Evolutionary conservation across 768 basidiomycete genomes (phyloP).

Genomic region (Termitomyces sp.): DNA sequence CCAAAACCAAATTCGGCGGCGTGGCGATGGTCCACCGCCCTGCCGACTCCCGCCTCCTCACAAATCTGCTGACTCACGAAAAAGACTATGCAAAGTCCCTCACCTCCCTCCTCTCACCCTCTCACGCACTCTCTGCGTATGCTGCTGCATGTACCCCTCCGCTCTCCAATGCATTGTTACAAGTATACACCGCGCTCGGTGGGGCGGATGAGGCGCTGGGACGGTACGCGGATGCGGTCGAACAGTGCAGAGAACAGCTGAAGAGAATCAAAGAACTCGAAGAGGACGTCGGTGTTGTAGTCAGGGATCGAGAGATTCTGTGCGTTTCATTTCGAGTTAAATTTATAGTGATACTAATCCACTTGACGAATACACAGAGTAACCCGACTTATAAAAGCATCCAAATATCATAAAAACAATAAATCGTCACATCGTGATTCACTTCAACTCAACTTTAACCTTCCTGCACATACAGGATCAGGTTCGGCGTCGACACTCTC

Average conservation of each 20-base stretch:
- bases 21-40: constrained; percentile 15
- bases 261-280: constrained; percentile 60
- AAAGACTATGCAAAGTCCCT: constrained; percentile 70
- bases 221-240: constrained; percentile 55
- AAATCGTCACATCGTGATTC: constrained; percentile 32
- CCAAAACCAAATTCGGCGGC: no score
- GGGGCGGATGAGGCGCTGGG: constrained; percentile 68
- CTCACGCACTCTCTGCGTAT: constrained; percentile 69
- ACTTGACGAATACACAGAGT: constrained; percentile 40
- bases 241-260: constrained; percentile 64
- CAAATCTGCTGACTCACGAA: constrained; percentile 64
- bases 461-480: constrained; percentile 20
- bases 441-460: constrained; percentile 23
- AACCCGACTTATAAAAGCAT: constrained; percentile 75
- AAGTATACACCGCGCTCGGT: constrained; percentile 51
- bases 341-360: not conserved
- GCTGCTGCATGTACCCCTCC: constrained; percentile 62
- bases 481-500: constrained; percentile 42
- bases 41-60: constrained; percentile 70
- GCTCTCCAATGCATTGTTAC: constrained; percentile 47
- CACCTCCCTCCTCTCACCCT: constrained; percentile 50
- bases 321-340: constrained; percentile 31
- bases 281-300: constrained; percentile 66
- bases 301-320: constrained; percentile 82
- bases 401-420: constrained; percentile 48